Evolutionary conservation across 495 filamentous ascomycete genomes (phyloP).

Genomic region (Hypoxylon fuscum): DNA sequence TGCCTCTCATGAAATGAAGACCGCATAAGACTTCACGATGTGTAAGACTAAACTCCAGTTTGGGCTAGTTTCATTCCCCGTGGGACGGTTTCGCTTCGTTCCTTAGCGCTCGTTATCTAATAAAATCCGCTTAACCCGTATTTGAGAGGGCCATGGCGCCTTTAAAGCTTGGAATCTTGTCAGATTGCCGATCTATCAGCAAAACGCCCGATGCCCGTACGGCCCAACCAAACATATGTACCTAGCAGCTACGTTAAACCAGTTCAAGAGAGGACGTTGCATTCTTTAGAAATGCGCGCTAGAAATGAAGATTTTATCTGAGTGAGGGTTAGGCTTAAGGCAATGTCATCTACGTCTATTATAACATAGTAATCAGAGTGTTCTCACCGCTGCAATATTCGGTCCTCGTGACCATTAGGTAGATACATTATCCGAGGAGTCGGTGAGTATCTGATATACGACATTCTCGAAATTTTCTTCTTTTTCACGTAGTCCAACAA

Average conservation of each 20-base stretch:
- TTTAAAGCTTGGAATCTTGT: constrained; percentile 17
- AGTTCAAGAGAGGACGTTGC: neutral
- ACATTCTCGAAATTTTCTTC: no score
- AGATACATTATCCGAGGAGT: neutral
- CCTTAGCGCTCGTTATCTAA: constrained; percentile 5
- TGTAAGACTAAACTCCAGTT: constrained; percentile 14
- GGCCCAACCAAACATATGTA: constrained; percentile 7
- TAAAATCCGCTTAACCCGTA: neutral
- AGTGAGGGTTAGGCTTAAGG: neutral
- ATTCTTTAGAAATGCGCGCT: neutral
- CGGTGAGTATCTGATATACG: neutral
- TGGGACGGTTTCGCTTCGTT: constrained; percentile 4
- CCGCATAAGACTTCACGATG: constrained; percentile 12
- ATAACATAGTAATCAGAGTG: no score
- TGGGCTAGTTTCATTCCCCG: constrained; percentile 4
- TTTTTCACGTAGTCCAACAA: neutral
- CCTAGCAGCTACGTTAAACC: neutral
- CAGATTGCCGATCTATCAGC: constrained; percentile 27
- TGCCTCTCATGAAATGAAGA: neutral
- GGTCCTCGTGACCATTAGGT: neutral
- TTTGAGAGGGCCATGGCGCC: constrained; percentile 3
- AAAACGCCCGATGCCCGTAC: constrained; percentile 31
- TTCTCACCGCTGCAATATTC: constrained; percentile 3
- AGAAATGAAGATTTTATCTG: no score
- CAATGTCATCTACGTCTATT: neutral